Percentiles rank a stretch among this genome's conserved stretches.
Evolutionary conservation across 2,329 filamentous ascomycete species (phyloP).

Genomic region (Xylariaceae sp.): DNA sequence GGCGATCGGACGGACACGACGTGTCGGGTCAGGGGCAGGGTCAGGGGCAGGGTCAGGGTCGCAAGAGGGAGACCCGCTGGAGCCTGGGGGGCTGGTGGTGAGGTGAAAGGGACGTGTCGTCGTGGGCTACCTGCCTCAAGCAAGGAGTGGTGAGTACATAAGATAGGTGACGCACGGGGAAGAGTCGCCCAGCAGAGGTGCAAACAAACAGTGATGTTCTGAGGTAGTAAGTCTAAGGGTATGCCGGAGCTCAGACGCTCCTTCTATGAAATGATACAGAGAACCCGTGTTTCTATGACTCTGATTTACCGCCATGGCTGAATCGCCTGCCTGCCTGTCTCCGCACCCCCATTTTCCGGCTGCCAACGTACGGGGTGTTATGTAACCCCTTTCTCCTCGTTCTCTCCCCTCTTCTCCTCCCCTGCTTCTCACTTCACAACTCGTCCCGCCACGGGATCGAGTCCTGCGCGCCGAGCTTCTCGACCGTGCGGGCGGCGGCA

Average conservation of each 20-base stretch:
- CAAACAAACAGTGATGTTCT: conserved; percentile 1
- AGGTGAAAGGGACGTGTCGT: conserved; percentile 1
- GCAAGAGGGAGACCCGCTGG: too few species aligned
- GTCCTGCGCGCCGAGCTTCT: conserved; percentile 56
- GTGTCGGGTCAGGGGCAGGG: neutral
- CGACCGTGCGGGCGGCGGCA: conserved; percentile 59
- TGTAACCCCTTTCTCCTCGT: too few species aligned
- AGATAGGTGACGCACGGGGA: neutral
- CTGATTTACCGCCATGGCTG: neutral
- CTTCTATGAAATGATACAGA: neutral
- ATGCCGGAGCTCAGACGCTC: neutral
- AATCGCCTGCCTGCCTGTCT: too few species aligned
- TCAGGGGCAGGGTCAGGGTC: too few species aligned
- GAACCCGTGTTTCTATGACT: neutral
- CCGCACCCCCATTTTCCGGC: too few species aligned
- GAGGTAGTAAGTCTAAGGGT: conserved; percentile 4
- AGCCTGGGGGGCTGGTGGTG: conserved; percentile 21
- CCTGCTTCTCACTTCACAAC: conserved; percentile 15
- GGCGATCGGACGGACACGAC: neutral
- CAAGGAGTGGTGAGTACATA: neutral
- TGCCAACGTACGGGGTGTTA: too few species aligned
- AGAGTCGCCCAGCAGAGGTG: neutral
- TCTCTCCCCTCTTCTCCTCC: neutral
- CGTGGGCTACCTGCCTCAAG: too few species aligned
- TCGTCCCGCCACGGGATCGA: conserved; percentile 59